Evolutionary conservation across 2,329 filamentous ascomycete species (phyloP).

Genomic region (Clonostachys rhizophaga): DNA sequence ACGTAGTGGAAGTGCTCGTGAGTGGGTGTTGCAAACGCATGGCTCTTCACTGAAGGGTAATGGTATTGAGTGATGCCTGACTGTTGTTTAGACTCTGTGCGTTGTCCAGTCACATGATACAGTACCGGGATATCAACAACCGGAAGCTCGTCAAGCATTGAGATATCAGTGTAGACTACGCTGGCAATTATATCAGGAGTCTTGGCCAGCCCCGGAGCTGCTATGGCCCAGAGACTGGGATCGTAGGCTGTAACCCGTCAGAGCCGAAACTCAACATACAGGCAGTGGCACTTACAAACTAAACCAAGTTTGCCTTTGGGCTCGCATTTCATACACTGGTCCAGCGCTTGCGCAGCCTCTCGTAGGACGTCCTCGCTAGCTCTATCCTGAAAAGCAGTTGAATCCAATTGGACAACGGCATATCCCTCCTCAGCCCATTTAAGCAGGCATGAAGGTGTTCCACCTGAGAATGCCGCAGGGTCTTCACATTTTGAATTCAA

Average conservation of each 20-base stretch:
- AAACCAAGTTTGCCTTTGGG: slow-evolving; percentile 27
- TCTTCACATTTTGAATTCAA: neutral
- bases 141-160: too few species aligned
- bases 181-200: slow-evolving; percentile 11
- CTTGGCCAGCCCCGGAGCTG: slow-evolving; percentile 9
- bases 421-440: neutral
- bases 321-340: neutral
- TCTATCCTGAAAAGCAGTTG: slow-evolving; percentile 2
- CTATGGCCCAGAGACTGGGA: slow-evolving; percentile 10
- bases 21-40: slow-evolving; percentile 37
- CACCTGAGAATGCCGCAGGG: neutral
- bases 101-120: slow-evolving; percentile 7
- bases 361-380: too few species aligned
- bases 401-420: slow-evolving; percentile 45
- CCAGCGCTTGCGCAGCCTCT: neutral
- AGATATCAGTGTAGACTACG: slow-evolving; percentile 10
- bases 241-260: slow-evolving; percentile 3
- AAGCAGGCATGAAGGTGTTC: neutral
- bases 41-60: slow-evolving; percentile 25
- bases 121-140: slow-evolving; percentile 5
- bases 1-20: slow-evolving; percentile 61
- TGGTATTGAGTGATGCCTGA: slow-evolving; percentile 22
- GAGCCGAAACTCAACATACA: too few species aligned
- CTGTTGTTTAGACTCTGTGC: neutral
- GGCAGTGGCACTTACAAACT: slow-evolving; percentile 18